These are phyloP conservation scores for Nephelium lappaceum DNA, from an alignment of 345 rosid species.

Conservation along the genomic window DNA sequence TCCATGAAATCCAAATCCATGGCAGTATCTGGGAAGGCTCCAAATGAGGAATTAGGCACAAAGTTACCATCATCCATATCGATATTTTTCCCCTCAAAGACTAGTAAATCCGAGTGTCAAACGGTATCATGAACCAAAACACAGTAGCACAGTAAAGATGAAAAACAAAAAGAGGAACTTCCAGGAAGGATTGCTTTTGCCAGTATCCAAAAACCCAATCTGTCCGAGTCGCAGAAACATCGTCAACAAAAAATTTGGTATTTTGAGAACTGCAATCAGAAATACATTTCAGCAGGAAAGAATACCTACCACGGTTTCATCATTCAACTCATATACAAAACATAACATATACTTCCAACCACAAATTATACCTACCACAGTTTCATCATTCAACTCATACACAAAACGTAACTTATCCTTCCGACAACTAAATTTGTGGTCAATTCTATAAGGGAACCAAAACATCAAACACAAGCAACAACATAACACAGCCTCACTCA, in stretches of 20 bases:
- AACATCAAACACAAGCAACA: not conserved
- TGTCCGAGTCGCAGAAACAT: conserved; percentile 74
- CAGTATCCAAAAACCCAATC: conserved; percentile 48
- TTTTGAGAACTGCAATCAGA: conserved; percentile 61
- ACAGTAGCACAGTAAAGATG: conserved; percentile 61
- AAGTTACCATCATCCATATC: conserved; percentile 58
- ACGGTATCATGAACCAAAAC: conserved; percentile 49
- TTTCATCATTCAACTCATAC: conserved; percentile 32
- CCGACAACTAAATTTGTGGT: conserved; percentile 17
- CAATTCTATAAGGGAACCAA: not conserved
- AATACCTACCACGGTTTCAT: conserved; percentile 38
- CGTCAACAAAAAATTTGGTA: conserved; percentile 52
- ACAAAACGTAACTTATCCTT: conserved; percentile 22
- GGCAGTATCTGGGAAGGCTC: conserved; percentile 49
- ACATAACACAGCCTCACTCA: not conserved
- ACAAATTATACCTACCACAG: conserved; percentile 37
- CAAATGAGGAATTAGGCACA: conserved; percentile 46
- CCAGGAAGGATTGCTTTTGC: conserved; percentile 56
- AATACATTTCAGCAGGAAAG: conserved; percentile 65
- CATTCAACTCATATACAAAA: conserved; percentile 25
- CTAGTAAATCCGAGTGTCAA: conserved; percentile 30
- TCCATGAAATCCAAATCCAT: conserved; percentile 93
- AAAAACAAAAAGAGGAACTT: conserved; percentile 62
- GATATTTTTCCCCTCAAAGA: conserved; percentile 32
- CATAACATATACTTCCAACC: conserved; percentile 25